Percentiles rank a stretch among this genome's conserved stretches.
Conservation (phyloP, 2,329 filamentous ascomycete genomes). For the Diaporthe sp. region DNA sequence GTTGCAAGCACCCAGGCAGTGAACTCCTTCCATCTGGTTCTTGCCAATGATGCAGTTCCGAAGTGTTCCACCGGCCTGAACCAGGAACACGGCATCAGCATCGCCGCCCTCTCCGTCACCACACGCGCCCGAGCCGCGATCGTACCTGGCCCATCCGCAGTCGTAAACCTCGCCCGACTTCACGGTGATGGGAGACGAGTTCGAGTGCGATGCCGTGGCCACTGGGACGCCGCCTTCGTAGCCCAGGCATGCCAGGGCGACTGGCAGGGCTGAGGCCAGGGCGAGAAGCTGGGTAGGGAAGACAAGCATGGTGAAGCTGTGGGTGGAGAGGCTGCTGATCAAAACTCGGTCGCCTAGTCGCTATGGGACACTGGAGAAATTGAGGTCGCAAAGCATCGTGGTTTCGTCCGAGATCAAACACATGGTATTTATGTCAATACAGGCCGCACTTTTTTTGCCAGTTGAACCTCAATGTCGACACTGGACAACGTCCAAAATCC, state of each 20-base stretch:
- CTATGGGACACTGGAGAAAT: no score
- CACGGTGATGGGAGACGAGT: conserved; percentile 31
- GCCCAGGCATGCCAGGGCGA: conserved; percentile 20
- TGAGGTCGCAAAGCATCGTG: background rate
- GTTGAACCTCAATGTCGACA: background rate
- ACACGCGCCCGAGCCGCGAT: conserved; percentile 57
- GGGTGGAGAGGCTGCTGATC: background rate
- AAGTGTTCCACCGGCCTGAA: conserved; percentile 57
- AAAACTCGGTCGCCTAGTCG: background rate
- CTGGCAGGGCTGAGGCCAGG: conserved; percentile 8
- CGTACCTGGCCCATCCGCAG: conserved; percentile 53
- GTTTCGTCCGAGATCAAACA: background rate
- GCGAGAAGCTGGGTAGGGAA: conserved; percentile 3
- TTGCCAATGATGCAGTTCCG: conserved; percentile 62
- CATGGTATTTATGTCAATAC: conserved; percentile 3
- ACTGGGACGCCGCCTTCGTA: conserved; percentile 10
- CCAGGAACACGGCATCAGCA: conserved; percentile 59
- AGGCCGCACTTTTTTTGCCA: background rate
- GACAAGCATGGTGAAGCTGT: background rate
- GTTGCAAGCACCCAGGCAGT: conserved; percentile 60
- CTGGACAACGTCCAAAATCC: background rate
- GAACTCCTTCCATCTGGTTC: conserved; percentile 60
- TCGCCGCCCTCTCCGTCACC: conserved; percentile 55
- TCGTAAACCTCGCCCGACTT: conserved; percentile 50
- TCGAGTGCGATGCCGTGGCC: background rate